A percentile compares a stretch with the other conserved stretches of the same genome.
Conservation (phyloP, 1,139 yeast species). For the Martiniozyma asiatica region DNA sequence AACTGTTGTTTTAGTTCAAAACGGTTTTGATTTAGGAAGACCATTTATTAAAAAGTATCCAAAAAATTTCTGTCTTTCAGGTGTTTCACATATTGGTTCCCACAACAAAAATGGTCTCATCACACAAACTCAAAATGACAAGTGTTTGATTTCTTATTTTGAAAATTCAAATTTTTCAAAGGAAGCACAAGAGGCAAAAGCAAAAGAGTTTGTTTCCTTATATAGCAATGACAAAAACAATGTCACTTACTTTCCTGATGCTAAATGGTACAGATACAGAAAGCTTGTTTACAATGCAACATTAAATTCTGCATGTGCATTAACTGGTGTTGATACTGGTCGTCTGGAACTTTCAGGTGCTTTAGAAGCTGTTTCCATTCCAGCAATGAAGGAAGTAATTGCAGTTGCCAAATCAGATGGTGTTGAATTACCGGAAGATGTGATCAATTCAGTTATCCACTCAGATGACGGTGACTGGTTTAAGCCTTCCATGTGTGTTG, state of each 20-base stretch:
- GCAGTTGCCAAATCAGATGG: constrained; percentile 44
- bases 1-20: constrained; percentile 37
- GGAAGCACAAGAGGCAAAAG: constrained; percentile 23
- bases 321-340: constrained; percentile 32
- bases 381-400: constrained; percentile 41
- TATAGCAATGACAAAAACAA: constrained; percentile 27
- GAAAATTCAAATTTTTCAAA: constrained; percentile 19
- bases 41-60: constrained; percentile 37
- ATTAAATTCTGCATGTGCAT: constrained; percentile 34
- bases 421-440: constrained; percentile 27
- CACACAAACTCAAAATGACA: constrained; percentile 26
- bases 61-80: constrained; percentile 35
- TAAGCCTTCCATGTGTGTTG: constrained; percentile 47
- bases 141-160: constrained; percentile 33
- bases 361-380: constrained; percentile 30
- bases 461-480: constrained; percentile 43
- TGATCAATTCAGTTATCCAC: constrained; percentile 30
- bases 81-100: constrained; percentile 36
- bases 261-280: constrained; percentile 38
- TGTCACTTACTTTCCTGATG: constrained; percentile 29
- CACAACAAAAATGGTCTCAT: constrained; percentile 22
- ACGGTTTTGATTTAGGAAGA: constrained; percentile 43
- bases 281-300: constrained; percentile 45
- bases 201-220: constrained; percentile 28
- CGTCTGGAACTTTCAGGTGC: constrained; percentile 34